Conservation (phyloP, 148 eudicot genomes). For the Oxyria digyna region DNA sequence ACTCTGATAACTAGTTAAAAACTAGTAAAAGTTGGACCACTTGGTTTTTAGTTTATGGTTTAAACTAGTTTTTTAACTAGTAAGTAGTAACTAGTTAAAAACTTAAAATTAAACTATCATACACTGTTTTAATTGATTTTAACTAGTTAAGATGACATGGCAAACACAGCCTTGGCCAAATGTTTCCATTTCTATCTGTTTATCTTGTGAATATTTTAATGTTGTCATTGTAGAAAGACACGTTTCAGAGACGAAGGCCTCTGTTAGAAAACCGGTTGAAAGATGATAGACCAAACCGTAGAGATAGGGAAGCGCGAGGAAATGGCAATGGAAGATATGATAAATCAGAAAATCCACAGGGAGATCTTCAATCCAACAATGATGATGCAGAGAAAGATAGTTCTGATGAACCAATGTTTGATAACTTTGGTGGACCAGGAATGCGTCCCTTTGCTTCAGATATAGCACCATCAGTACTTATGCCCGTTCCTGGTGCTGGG, state of each 20-base stretch:
- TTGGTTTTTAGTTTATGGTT: no score
- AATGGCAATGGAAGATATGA: constrained; percentile 60
- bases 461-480: constrained; percentile 74
- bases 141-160: no score
- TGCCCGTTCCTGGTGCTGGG: constrained; percentile 99
- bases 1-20: no score
- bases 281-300: constrained; percentile 64
- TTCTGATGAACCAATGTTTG: constrained; percentile 73
- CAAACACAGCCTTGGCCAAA: no score
- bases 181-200: neutral
- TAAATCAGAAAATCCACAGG: constrained; percentile 53
- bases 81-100: no score
- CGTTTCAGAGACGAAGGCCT: constrained; percentile 58
- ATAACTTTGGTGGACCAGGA: constrained; percentile 72
- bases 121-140: no score
- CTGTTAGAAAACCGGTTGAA: constrained; percentile 48
- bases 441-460: constrained; percentile 67
- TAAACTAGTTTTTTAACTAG: no score
- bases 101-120: no score
- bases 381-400: constrained; percentile 51
- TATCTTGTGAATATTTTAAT: neutral
- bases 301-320: constrained; percentile 59
- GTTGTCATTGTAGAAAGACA: constrained; percentile 56
- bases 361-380: constrained; percentile 39
- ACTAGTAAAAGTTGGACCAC: no score